These are phyloP conservation scores for Coniochaeta sp. DNA, from an alignment of 2,329 filamentous ascomycete species.

Conservation along the genomic window DNA sequence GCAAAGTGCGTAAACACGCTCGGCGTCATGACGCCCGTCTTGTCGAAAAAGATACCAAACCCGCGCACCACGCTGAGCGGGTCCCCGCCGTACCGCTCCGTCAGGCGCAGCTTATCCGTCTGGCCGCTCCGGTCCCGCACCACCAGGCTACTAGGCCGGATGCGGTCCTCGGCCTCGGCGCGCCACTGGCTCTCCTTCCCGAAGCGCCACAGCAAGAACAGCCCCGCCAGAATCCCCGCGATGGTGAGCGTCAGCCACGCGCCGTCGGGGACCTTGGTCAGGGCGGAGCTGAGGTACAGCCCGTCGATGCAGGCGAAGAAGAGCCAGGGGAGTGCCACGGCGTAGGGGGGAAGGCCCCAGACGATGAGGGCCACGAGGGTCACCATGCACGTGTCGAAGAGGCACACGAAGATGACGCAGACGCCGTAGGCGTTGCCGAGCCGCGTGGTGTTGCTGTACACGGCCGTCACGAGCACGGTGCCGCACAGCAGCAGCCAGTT, in stretches of 20 bases:
- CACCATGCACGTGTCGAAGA: constrained; percentile 71
- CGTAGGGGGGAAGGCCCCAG: constrained; percentile 54
- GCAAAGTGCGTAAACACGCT: constrained; percentile 67
- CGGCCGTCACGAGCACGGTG: constrained; percentile 64
- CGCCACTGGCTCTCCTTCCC: constrained; percentile 73
- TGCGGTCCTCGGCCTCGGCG: constrained; percentile 57
- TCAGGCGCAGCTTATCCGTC: constrained; percentile 3
- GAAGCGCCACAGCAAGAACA: constrained; percentile 72
- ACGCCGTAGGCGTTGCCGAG: constrained; percentile 72
- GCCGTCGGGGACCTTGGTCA: constrained; percentile 67
- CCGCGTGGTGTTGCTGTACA: constrained; percentile 66
- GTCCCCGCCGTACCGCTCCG: constrained; percentile 31
- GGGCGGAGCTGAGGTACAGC: constrained; percentile 60
- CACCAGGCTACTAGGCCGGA: constrained; percentile 37
- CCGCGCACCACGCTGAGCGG: constrained; percentile 42
- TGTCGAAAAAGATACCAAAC: constrained; percentile 72
- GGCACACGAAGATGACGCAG: constrained; percentile 74
- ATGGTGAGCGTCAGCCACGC: constrained; percentile 73
- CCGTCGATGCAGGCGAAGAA: constrained; percentile 61
- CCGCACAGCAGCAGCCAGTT: constrained; percentile 76
- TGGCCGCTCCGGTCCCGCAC: not conserved
- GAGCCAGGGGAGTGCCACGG: constrained; percentile 57
- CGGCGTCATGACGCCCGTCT: constrained; percentile 42
- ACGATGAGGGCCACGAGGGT: constrained; percentile 64
- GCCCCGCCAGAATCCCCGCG: constrained; percentile 49